phyloP scores from a whole-genome alignment of 495 filamentous ascomycete genomes.

The Terfezia boudieri region DNA sequence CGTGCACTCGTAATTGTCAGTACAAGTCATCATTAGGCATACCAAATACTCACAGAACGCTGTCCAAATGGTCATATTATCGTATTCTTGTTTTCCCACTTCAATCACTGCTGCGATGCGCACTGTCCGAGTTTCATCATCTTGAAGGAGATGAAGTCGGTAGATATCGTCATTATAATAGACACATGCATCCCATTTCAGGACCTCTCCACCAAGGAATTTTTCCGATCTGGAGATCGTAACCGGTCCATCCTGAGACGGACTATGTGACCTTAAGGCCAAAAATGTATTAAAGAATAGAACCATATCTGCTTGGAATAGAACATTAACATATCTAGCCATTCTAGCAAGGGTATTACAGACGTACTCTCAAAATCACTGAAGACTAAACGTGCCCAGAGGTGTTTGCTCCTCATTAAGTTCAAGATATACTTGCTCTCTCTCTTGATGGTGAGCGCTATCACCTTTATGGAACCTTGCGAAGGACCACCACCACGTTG shows the following conservation, averaged over 20 bases:
- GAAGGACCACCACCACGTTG: conserved; percentile 28
- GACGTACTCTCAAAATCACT: conserved; percentile 34
- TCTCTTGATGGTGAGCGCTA: conserved; percentile 24
- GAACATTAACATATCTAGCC: conserved; percentile 1
- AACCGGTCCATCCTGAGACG: conserved; percentile 16
- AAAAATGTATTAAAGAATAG: conserved; percentile 40
- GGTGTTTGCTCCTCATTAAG: conserved; percentile 27
- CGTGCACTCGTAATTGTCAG: not conserved
- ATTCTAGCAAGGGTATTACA: not conserved
- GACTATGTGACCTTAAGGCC: conserved; percentile 37
- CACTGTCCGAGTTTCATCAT: conserved; percentile 31
- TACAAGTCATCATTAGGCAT: not conserved
- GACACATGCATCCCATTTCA: conserved; percentile 31
- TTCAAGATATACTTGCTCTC: conserved; percentile 28
- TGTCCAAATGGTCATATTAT: conserved; percentile 17
- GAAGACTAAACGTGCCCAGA: conserved; percentile 39
- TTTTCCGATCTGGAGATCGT: conserved; percentile 15
- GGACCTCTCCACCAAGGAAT: conserved; percentile 25
- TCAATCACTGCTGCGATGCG: conserved; percentile 14
- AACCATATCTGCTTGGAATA: conserved; percentile 29
- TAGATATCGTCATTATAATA: conserved; percentile 33
- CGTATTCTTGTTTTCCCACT: conserved; percentile 7
- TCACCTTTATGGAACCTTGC: conserved; percentile 16
- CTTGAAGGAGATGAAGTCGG: conserved; percentile 35
- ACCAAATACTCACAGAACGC: conserved; percentile 9